Base-by-base conservation (phyloP, 1,284 basidiomycete genomes). In the Somion occarium region DNA sequence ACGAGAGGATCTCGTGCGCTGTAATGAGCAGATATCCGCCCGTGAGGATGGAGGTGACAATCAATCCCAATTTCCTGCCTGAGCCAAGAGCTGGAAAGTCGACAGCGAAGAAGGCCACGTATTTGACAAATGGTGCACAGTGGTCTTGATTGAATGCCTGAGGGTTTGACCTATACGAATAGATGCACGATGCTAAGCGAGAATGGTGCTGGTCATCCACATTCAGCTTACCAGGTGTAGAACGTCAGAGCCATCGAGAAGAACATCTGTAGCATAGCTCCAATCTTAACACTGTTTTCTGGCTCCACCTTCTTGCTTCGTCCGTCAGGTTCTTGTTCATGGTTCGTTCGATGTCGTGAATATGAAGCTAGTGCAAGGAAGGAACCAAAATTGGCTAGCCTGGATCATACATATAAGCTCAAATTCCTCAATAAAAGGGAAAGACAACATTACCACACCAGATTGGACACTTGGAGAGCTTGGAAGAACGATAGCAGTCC, bases 311-410 rank as follows among this genome's bases (percentile, higher is more conserved):
- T 42, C 20, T 30, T 18, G 15, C 38, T 44, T 5, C 19, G 30
- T 20, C 20, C 24, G 3, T 11, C 7, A 5, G 23, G 20, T 34
- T 49, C 19, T 9, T 23, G 23, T 13, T 50, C 51, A 3, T 43
- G 12, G 18, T 19, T 50, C 19, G 42, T 64, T 58, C 67, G 67
- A 46, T 68, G 65, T 15, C 70, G 66, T 25, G 71, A 71, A 54
- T 72, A 73, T 38, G 67, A 69, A 3, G 71, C 73, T 11, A 72
- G 60, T 3, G 71, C 64, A 26, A 73, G 61, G 48, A 71, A 70
- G 5, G 64, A 66, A 13, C 69, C 71, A 50, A 73, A 71, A 58
- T 73, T 73, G 12, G 71, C 70, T 25, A 73, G 56, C 71, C 69
- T 57, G 23, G 48, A 38, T 47, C 5, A 24, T 47, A n/a, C 38